Evolutionary conservation across 1,139 yeast species (phyloP).

Genomic region (Lodderomyces elongisporus): DNA sequence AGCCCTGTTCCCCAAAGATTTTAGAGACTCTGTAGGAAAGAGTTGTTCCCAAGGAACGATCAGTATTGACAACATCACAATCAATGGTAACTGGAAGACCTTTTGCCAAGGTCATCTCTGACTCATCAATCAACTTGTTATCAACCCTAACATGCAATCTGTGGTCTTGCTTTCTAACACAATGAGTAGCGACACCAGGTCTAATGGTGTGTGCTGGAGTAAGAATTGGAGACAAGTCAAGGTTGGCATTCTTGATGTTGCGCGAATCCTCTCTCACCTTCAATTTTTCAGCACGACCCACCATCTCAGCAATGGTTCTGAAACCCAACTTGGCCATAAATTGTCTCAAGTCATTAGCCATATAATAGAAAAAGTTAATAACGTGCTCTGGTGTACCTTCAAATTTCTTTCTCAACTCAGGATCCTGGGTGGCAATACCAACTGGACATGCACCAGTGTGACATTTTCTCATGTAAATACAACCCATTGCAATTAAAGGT

Average conservation of each 20-base stretch:
- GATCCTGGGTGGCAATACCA: constrained; percentile 98
- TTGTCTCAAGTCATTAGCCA: constrained; percentile 85
- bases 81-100: constrained; percentile 94
- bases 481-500: constrained; percentile 95
- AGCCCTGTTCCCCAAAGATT: constrained; percentile 85
- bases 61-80: constrained; percentile 90
- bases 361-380: constrained; percentile 92
- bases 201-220: constrained; percentile 96
- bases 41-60: constrained; percentile 93
- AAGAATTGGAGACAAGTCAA: constrained; percentile 86
- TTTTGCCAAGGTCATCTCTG: constrained; percentile 87
- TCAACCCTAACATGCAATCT: constrained; percentile 88
- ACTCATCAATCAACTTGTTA: constrained; percentile 92
- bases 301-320: constrained; percentile 96
- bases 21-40: constrained; percentile 91
- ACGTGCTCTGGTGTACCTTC: constrained; percentile 98
- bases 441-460: constrained; percentile 94
- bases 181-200: constrained; percentile 96
- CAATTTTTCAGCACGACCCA: constrained; percentile 91
- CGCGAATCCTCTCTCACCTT: constrained; percentile 79
- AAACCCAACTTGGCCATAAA: constrained; percentile 94
- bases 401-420: constrained; percentile 86
- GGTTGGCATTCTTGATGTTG: constrained; percentile 84
- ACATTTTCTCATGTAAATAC: constrained; percentile 93
- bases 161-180: constrained; percentile 93